phyloP scores from a whole-genome alignment of 352 stramenopile species.

The Globisporangium okanoganense region DNA sequence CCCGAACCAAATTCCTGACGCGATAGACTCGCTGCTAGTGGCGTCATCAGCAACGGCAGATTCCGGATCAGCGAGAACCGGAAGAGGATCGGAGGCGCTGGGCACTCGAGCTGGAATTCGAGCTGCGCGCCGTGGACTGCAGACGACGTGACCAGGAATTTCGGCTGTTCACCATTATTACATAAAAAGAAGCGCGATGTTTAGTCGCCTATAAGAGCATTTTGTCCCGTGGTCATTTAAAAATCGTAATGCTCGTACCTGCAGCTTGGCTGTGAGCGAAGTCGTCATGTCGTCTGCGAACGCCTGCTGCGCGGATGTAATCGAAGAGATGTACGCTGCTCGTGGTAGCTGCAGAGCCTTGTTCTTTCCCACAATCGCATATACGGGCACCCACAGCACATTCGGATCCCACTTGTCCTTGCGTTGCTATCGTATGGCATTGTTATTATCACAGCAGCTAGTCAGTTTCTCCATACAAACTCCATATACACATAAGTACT shows the following conservation, averaged over 20 bases:
- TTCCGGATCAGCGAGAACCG: conserved; percentile 61
- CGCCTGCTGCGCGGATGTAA: conserved; percentile 24
- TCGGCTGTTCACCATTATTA: conserved; percentile 6
- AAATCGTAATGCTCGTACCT: conserved; percentile 15
- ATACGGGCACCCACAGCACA: conserved; percentile 32
- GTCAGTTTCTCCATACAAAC: neutral
- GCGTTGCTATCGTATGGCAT: no score
- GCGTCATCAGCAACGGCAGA: conserved; percentile 73
- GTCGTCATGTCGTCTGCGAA: conserved; percentile 38
- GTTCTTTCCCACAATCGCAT: conserved; percentile 13
- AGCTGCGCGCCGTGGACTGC: conserved; percentile 33
- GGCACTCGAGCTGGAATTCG: conserved; percentile 46
- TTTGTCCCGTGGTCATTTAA: neutral
- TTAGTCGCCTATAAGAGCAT: neutral
- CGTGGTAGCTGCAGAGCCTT: conserved; percentile 15
- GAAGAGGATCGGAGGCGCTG: conserved; percentile 30
- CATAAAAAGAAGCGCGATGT: neutral
- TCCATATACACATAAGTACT: neutral
- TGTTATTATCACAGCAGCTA: neutral
- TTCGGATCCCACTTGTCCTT: conserved; percentile 16
- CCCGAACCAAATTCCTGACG: conserved; percentile 46
- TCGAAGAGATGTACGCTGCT: conserved; percentile 27
- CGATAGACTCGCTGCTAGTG: conserved; percentile 54
- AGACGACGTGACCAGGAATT: conserved; percentile 34
- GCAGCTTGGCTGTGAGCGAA: conserved; percentile 29